A percentile compares a stretch with the other conserved stretches of the same genome.
Conservation (phyloP, 768 basidiomycete genomes). For the Rhodotorula taiwanensis region DNA sequence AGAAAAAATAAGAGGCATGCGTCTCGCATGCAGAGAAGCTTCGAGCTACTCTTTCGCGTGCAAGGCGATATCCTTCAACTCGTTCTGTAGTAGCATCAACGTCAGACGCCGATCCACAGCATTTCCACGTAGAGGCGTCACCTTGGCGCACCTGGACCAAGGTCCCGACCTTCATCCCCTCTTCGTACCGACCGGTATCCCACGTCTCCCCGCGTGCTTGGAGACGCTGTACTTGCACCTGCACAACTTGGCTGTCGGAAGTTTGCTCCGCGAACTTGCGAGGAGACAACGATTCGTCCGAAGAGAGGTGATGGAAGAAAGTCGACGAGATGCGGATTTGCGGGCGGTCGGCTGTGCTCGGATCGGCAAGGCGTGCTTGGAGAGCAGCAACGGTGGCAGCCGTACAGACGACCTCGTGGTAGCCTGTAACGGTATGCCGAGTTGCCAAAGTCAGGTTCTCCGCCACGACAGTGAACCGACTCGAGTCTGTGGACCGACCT, state of each 20-base stretch:
- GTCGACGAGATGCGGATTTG: slow-evolving; percentile 92
- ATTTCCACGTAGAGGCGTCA: slow-evolving; percentile 52
- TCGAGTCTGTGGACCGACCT: neutral
- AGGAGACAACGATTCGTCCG: slow-evolving; percentile 55
- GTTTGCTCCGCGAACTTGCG: slow-evolving; percentile 70
- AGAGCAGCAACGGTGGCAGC: slow-evolving; percentile 67
- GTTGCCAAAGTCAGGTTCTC: neutral
- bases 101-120: too few species aligned
- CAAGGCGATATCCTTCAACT: slow-evolving; percentile 71
- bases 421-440: too few species aligned
- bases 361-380: slow-evolving; percentile 53
- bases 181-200: slow-evolving; percentile 48
- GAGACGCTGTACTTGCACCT: slow-evolving; percentile 49
- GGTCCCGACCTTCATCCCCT: slow-evolving; percentile 77
- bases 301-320: slow-evolving; percentile 59
- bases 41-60: too few species aligned
- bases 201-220: slow-evolving; percentile 47
- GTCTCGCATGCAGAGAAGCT: too few species aligned
- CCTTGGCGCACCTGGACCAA: slow-evolving; percentile 57
- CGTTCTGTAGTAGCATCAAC: slow-evolving; percentile 49
- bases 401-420: slow-evolving; percentile 90
- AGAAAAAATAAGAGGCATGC: too few species aligned
- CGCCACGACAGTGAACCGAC: neutral
- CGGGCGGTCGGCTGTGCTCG: slow-evolving; percentile 61
- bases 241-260: slow-evolving; percentile 49